phyloP scores from a whole-genome alignment of 345 rosid genomes.

The Pistacia integerrima region DNA sequence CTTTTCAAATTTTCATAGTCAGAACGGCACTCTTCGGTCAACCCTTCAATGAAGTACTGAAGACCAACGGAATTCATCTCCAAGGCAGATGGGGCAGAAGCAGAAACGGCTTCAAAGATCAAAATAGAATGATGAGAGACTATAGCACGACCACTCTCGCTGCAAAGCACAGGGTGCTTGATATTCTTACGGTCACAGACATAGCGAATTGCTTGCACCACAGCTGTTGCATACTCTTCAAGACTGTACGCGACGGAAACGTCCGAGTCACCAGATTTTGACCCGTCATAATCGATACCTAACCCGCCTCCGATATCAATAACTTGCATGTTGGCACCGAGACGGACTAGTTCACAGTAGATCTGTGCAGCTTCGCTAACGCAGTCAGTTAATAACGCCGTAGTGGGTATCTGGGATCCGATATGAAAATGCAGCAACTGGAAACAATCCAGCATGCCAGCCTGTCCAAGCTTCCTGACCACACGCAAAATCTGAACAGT shows the following conservation, averaged over 20 bases:
- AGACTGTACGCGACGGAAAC: conserved; percentile 83
- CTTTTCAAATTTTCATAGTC: conserved; percentile 52
- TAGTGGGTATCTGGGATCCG: conserved; percentile 91
- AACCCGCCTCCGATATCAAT: conserved; percentile 89
- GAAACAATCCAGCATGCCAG: conserved; percentile 80
- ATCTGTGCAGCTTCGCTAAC: conserved; percentile 86
- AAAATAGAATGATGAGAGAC: conserved; percentile 90
- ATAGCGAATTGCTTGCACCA: conserved; percentile 59
- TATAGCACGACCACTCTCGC: conserved; percentile 91
- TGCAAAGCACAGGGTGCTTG: conserved; percentile 80
- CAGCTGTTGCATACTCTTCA: conserved; percentile 82
- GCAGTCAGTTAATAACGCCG: conserved; percentile 67
- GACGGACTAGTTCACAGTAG: conserved; percentile 85
- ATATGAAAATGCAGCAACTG: conserved; percentile 90
- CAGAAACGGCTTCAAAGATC: conserved; percentile 78
- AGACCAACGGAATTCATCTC: conserved; percentile 36
- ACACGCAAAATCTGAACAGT: conserved; percentile 80
- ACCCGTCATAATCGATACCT: conserved; percentile 93
- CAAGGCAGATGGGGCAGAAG: conserved; percentile 27
- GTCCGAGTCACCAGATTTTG: conserved; percentile 81
- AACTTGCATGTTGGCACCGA: conserved; percentile 81
- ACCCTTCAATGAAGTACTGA: conserved; percentile 59
- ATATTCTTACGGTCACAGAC: conserved; percentile 73
- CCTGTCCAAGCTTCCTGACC: conserved; percentile 55
- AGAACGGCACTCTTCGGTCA: conserved; percentile 64